These are phyloP conservation scores for Combretum micranthum DNA, from an alignment of 345 rosid genomes.

Conservation along the genomic window DNA sequence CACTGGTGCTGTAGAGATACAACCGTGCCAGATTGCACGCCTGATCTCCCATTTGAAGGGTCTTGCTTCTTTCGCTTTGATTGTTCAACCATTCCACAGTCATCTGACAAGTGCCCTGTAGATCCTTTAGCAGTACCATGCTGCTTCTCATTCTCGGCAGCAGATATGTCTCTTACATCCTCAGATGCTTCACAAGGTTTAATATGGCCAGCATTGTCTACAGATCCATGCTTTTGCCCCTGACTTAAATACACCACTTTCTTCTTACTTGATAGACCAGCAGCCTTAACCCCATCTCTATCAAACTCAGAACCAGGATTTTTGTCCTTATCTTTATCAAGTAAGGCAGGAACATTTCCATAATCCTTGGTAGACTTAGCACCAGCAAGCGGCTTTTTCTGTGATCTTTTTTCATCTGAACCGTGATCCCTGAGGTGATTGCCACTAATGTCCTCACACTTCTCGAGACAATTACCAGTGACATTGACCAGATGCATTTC, in stretches of 20 bases:
- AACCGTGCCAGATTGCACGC: conserved; percentile 7
- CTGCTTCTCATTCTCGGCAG: conserved; percentile 21
- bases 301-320: conserved; percentile 14
- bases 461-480: conserved; percentile 13
- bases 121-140: conserved; percentile 7
- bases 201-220: conserved; percentile 8
- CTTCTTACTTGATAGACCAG: conserved; percentile 12
- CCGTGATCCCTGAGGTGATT: conserved; percentile 5
- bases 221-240: conserved; percentile 13
- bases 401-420: conserved; percentile 13
- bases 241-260: conserved; percentile 13
- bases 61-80: conserved; percentile 17
- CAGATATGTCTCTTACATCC: conserved; percentile 9
- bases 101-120: conserved; percentile 17
- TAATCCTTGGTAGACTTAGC: conserved; percentile 9
- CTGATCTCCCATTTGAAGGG: conserved; percentile 16
- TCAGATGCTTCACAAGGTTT: conserved; percentile 6
- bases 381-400: conserved; percentile 8
- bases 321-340: conserved; percentile 14
- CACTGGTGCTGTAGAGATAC: conserved; percentile 10
- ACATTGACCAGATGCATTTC: conserved; percentile 7
- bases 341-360: conserved; percentile 13
- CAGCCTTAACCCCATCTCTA: conserved; percentile 15
- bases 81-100: conserved; percentile 13
- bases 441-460: conserved; percentile 5